Percentiles rank a stretch among this genome's conserved stretches.
Evolutionary conservation across 31 red algal genomes (phyloP).

Genomic region (Endocladia muricata): DNA sequence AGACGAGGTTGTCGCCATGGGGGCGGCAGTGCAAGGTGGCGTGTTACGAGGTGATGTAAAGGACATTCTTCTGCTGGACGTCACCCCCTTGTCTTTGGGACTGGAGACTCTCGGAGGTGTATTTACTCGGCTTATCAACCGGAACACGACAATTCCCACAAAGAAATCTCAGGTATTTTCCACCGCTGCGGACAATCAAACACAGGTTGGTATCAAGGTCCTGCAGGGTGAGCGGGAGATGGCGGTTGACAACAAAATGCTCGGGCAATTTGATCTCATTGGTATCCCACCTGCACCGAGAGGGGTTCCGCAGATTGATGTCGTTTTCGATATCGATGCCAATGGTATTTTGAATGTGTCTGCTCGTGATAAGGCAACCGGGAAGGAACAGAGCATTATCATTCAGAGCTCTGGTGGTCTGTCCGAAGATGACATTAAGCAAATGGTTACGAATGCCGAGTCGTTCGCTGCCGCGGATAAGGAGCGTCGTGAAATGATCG

Average conservation of each 20-base stretch:
- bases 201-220: conserved; percentile 98
- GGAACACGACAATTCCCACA: conserved; percentile 98
- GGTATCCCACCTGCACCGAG: conserved; percentile 92
- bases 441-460: conserved; percentile 97
- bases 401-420: conserved; percentile 92
- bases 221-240: conserved; percentile 95
- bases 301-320: conserved; percentile 95
- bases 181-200: conserved; percentile 92
- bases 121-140: conserved; percentile 90
- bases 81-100: conserved; percentile 92
- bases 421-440: conserved; percentile 79
- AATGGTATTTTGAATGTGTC: conserved; percentile 98
- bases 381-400: conserved; percentile 92
- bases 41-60: conserved; percentile 92
- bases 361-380: conserved; percentile 90
- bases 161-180: conserved; percentile 94
- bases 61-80: conserved; percentile 96
- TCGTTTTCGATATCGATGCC: conserved; percentile 97
- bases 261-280: conserved; percentile 91
- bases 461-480: conserved; percentile 87
- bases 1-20: conserved; percentile 96
- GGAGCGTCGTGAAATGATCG: conserved; percentile 81
- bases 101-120: conserved; percentile 95
- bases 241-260: conserved; percentile 92
- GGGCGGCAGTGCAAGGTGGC: conserved; percentile 94